Base-by-base conservation (phyloP, 2,329 filamentous ascomycete species). In the Cordyceps cateniannulata region DNA sequence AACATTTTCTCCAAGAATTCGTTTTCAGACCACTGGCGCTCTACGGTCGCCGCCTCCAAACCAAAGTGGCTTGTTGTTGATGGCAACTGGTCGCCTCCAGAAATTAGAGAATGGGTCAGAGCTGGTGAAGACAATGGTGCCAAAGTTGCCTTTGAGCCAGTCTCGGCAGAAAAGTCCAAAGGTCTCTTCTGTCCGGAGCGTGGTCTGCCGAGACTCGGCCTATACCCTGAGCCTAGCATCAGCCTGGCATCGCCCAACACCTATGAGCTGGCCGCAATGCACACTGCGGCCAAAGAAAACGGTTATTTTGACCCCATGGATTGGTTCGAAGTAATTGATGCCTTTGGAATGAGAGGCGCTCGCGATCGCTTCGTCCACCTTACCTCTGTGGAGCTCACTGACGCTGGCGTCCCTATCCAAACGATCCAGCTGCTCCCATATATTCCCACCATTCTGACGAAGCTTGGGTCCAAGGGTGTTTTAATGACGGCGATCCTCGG, bases 11-110 rank as follows among this genome's bases (percentile, higher is more conserved):
- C 85, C n/a, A 70, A 75, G 18, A 76, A 81, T 63, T 77, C 79
- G 0, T 81, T 83, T 63, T 73, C 79, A 0, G 71, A 78, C 9
- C 76, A 81, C 65, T 91, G 88, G 86, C 79, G 81, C 54, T 80
- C 84, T 1, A 77, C 84, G 29, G 75, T 91, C 8, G 72, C 76
- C 14, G 73, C 77, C 3, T 77, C 81, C 14, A 80, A 77, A 66
- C 90, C 87, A n/a, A 84, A 83, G 64, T 95, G 90, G 85, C 79
- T 95, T 29, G 86, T 96, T 6, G 80, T 96, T 9, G 95, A 99
- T 70, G 91, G 85, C 18, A 98, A 98, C 72, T 96, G 93, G 91
- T 80, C 83, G 27, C 76, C 85, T 4, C 70, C 75, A 2, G 84
- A 87, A 22, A 82, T 96, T 2, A 78, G 82, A 44, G 78, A 81